Evolutionary conservation across 192 early-diverging fungal species (phyloP).

Genomic region (Rhizophagus clarus): DNA sequence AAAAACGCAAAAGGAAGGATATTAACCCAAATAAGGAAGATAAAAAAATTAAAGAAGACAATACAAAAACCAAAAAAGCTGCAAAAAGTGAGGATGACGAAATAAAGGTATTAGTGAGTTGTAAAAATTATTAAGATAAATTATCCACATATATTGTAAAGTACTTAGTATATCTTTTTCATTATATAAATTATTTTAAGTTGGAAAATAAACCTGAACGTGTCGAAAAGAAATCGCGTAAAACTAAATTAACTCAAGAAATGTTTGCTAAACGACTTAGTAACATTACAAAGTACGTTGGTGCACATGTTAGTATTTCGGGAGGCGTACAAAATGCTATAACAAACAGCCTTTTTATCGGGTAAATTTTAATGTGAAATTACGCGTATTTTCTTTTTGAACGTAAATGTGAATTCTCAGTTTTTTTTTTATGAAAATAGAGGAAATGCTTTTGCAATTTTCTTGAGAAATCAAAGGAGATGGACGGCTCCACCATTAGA

Average conservation of each 20-base stretch:
- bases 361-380: constrained; percentile 19
- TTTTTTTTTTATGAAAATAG: neutral
- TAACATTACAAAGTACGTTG: constrained; percentile 34
- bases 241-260: neutral
- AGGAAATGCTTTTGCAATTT: constrained; percentile 46
- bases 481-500: constrained; percentile 39
- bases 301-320: constrained; percentile 46
- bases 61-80: neutral
- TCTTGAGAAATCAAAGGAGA: constrained; percentile 42
- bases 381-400: neutral
- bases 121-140: neutral
- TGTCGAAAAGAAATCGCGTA: no score
- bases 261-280: neutral
- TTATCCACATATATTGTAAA: neutral
- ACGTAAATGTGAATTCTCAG: neutral
- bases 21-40: neutral
- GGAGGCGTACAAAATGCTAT: constrained; percentile 45
- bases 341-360: constrained; percentile 40
- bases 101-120: neutral
- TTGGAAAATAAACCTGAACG: neutral
- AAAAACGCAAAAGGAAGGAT: neutral
- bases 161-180: no score
- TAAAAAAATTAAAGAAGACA: neutral
- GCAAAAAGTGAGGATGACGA: neutral
- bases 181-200: neutral